phyloP scores from a whole-genome alignment of 306 rosid species.

The Ochetophila trinervis region DNA sequence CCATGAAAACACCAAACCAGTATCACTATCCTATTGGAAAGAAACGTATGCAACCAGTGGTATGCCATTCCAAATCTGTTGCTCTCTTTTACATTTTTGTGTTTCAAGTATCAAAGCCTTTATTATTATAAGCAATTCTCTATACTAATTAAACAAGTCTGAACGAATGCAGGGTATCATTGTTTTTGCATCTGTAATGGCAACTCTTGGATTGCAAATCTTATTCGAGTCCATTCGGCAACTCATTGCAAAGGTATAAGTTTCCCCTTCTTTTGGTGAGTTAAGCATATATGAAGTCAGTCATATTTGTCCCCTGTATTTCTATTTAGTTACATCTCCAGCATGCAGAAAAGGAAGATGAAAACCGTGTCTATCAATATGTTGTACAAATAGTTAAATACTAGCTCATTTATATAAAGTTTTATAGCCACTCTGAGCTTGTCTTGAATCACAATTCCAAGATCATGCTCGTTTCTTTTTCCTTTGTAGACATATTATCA shows the following conservation, averaged over 20 bases:
- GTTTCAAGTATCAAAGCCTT: background rate
- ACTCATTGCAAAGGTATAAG: slow-evolving; percentile 39
- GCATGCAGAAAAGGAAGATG: too few relatives aligned
- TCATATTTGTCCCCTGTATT: background rate
- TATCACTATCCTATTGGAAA: slow-evolving; percentile 81
- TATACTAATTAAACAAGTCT: background rate
- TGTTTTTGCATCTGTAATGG: slow-evolving; percentile 90
- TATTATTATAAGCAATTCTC: background rate
- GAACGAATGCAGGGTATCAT: slow-evolving; percentile 61
- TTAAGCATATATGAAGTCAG: background rate
- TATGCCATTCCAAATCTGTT: slow-evolving; percentile 19
- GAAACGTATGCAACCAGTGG: slow-evolving; percentile 90
- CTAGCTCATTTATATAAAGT: too few relatives aligned
- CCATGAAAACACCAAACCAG: slow-evolving; percentile 69
- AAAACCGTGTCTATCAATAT: too few relatives aligned
- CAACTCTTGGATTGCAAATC: slow-evolving; percentile 74
- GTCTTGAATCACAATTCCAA: too few relatives aligned
- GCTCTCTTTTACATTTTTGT: background rate
- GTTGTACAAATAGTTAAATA: too few relatives aligned
- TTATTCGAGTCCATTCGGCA: slow-evolving; percentile 59
- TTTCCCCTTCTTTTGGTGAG: background rate
- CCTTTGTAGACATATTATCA: too few relatives aligned
- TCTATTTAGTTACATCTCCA: too few relatives aligned
- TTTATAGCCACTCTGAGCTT: too few relatives aligned
- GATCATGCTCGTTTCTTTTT: too few relatives aligned